phyloP scores from a whole-genome alignment of 345 rosid species.

The Hibiscus mutabilis region DNA sequence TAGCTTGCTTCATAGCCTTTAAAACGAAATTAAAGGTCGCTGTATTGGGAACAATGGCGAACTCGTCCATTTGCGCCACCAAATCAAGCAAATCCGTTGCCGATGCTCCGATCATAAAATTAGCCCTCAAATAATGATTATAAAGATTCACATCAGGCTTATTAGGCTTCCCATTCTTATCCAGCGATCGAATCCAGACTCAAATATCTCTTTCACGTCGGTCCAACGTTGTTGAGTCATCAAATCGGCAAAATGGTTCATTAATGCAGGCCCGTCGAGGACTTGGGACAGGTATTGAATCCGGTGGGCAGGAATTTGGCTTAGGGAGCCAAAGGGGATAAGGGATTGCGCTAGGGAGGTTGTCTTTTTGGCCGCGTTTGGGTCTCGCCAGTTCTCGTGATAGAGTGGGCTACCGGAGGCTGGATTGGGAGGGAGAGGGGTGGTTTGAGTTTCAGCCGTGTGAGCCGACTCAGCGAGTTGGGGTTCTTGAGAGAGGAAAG shows the following conservation, averaged over 20 bases:
- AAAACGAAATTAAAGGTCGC: conserved; percentile 69
- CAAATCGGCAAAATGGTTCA: conserved; percentile 65
- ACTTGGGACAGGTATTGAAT: conserved; percentile 38
- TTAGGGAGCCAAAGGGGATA: conserved; percentile 35
- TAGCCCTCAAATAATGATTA: conserved; percentile 81
- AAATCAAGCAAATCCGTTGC: conserved; percentile 61
- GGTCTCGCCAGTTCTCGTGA: conserved; percentile 72
- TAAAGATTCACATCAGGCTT: conserved; percentile 64
- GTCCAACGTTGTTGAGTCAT: conserved; percentile 66
- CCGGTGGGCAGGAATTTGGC: conserved; percentile 25
- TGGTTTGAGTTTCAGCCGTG: conserved; percentile 10
- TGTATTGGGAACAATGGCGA: conserved; percentile 52
- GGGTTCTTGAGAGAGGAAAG: conserved; percentile 61
- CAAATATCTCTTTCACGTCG: conserved; percentile 74
- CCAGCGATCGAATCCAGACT: conserved; percentile 78
- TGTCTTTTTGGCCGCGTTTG: conserved; percentile 34
- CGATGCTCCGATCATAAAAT: conserved; percentile 57
- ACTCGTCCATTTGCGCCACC: conserved; percentile 61
- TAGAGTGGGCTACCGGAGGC: conserved; percentile 80
- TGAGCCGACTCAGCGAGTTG: conserved; percentile 44
- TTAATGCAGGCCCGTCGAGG: conserved; percentile 38
- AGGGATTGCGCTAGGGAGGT: conserved; percentile 29
- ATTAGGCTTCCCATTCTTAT: conserved; percentile 69
- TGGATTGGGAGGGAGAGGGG: conserved; percentile 79
- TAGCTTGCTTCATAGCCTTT: conserved; percentile 64